These are phyloP conservation scores for Parafenestella ontariensis DNA, from an alignment of 2,329 filamentous ascomycete genomes.

Conservation along the genomic window DNA sequence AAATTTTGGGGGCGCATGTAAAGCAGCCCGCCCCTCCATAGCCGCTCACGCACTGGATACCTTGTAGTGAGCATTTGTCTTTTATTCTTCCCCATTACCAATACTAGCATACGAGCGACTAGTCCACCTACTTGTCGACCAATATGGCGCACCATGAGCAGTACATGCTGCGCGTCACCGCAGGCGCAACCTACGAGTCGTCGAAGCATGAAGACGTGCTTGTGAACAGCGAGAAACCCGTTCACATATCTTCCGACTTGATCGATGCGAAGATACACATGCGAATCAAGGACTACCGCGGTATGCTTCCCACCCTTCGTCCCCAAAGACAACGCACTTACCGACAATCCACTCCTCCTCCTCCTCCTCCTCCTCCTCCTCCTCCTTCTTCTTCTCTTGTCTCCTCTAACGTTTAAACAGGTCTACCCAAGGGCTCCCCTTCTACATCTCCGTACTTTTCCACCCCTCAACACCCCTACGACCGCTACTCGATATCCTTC, in stretches of 20 bases:
- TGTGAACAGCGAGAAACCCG: conserved; percentile 73
- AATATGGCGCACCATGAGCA: conserved; percentile 60
- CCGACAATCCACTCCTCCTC: not conserved
- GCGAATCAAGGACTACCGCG: conserved; percentile 70
- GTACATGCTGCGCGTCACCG: conserved; percentile 82
- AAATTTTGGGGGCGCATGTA: conserved; percentile 10
- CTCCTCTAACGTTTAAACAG: too few relatives aligned
- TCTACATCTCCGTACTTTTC: conserved; percentile 79
- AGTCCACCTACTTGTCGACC: not conserved
- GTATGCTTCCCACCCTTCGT: conserved; percentile 24
- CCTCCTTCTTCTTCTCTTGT: not conserved
- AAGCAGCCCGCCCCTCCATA: not conserved
- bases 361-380: not conserved
- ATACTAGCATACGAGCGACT: not conserved
- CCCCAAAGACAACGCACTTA: too few relatives aligned
- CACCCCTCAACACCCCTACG: conserved; percentile 70
- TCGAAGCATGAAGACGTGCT: conserved; percentile 74
- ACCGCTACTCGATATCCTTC: conserved; percentile 87
- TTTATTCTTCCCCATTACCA: not conserved
- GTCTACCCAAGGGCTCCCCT: conserved; percentile 76
- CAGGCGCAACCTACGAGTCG: conserved; percentile 77
- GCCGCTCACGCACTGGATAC: not conserved
- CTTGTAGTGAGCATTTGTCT: not conserved
- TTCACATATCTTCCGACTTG: conserved; percentile 68
- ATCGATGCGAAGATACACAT: conserved; percentile 75